Evolutionary conservation across 75 land plant genomes (phyloP).

Genomic region (Adiantum capillusveneris): DNA sequence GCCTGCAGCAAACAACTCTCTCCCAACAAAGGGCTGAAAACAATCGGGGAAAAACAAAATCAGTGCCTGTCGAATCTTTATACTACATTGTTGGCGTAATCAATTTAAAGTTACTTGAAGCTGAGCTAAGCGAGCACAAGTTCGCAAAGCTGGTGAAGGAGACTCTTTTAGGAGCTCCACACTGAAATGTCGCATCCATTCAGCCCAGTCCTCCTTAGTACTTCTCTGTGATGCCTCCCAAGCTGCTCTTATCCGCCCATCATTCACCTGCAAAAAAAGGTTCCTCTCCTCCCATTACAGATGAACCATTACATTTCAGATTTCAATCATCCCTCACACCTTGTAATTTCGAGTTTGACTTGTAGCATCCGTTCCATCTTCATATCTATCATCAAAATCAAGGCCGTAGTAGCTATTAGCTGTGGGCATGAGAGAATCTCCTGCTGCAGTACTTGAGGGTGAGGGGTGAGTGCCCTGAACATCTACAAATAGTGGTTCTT

Average conservation of each 20-base stretch:
- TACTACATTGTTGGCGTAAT: background rate
- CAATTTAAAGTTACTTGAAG: constrained; percentile 45
- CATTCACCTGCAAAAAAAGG: constrained; percentile 80
- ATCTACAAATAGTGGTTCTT: constrained; percentile 64
- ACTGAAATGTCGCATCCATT: constrained; percentile 99
- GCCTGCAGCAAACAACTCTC: constrained; percentile 98
- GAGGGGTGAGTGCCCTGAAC: constrained; percentile 7
- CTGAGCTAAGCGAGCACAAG: constrained; percentile 97
- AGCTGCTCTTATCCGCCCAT: constrained; percentile 72
- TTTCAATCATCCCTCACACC: too few relatives aligned
- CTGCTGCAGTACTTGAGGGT: constrained; percentile 1
- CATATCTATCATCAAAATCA: constrained; percentile 53
- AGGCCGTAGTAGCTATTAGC: constrained; percentile 10
- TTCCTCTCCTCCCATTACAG: too few relatives aligned
- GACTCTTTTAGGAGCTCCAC: constrained; percentile 95
- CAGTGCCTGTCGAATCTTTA: background rate
- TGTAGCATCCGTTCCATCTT: constrained; percentile 56
- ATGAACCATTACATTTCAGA: too few relatives aligned
- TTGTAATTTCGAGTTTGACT: constrained; percentile 41
- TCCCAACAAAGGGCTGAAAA: constrained; percentile 88
- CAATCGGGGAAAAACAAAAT: background rate
- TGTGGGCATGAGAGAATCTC: background rate
- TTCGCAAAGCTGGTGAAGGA: constrained; percentile 93
- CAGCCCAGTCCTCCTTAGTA: constrained; percentile 98
- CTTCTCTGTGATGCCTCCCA: constrained; percentile 98